phyloP scores from a whole-genome alignment of 2,329 filamentous ascomycete genomes.

The Akanthomyces muscarius region DNA sequence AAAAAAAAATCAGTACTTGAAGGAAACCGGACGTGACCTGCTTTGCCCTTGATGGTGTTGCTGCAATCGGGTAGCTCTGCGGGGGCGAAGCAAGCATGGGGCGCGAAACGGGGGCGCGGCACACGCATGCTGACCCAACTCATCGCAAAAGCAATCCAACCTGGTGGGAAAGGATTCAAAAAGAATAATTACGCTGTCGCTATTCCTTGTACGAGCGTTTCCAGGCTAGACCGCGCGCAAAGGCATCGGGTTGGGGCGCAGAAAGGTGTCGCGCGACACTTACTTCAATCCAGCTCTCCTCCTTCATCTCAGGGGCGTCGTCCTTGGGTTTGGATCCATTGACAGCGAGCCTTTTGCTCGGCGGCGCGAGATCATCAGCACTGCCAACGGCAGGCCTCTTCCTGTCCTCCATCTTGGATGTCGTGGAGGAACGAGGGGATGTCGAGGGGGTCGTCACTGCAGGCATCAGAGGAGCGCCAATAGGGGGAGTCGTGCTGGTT shows the following conservation, averaged over 20 bases:
- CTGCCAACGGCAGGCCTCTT: slow-evolving; percentile 86
- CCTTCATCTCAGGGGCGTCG: slow-evolving; percentile 52
- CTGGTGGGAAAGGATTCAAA: not conserved
- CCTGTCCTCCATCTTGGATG: slow-evolving; percentile 98
- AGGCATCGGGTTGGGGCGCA: not conserved
- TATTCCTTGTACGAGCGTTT: not conserved
- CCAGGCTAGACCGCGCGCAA: not conserved
- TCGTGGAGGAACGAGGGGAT: slow-evolving; percentile 71
- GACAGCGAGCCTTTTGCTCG: slow-evolving; percentile 85
- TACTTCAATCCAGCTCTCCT: slow-evolving; percentile 62
- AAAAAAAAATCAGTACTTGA: slow-evolving; percentile 23
- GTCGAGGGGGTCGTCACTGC: slow-evolving; percentile 71
- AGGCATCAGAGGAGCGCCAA: slow-evolving; percentile 67
- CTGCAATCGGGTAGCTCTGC: slow-evolving; percentile 6
- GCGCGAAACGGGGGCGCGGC: not conserved
- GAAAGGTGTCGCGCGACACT: slow-evolving; percentile 44
- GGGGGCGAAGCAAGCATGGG: not conserved
- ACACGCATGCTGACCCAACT: not conserved
- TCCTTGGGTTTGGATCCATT: slow-evolving; percentile 67
- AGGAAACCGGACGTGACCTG: not conserved
- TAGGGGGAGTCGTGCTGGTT: slow-evolving; percentile 18
- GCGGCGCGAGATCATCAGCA: slow-evolving; percentile 78
- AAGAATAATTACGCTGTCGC: not conserved
- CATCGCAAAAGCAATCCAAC: not conserved
- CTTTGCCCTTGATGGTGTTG: not conserved